Evolutionary conservation across 2,329 filamentous ascomycete genomes (phyloP).

Genomic region (Aspergillus neoniger): DNA sequence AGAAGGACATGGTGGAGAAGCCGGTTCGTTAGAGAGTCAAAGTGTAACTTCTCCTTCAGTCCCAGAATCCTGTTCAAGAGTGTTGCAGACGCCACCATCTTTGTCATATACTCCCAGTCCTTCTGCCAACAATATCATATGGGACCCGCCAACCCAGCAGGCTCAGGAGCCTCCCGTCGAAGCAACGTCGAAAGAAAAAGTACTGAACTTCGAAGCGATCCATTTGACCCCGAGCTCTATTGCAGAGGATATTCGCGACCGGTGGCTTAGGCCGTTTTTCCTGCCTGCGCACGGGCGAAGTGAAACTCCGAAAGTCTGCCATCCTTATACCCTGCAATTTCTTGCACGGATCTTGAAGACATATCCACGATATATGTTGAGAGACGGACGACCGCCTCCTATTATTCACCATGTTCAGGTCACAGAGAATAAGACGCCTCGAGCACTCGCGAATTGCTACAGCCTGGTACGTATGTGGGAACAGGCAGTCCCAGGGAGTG

Average conservation of each 20-base stretch:
- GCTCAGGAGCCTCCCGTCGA: too few species aligned
- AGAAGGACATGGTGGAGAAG: too few species aligned
- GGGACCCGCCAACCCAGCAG: too few species aligned
- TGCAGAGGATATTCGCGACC: conserved; percentile 27
- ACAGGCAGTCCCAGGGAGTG: conserved; percentile 29
- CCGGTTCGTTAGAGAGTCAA: too few species aligned
- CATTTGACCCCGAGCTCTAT: too few species aligned
- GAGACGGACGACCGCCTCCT: conserved; percentile 21
- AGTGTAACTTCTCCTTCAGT: too few species aligned
- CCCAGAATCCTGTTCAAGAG: too few species aligned
- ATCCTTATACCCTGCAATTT: conserved; percentile 27
- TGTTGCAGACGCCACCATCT: too few species aligned
- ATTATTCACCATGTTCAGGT: conserved; percentile 31
- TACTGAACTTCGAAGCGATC: too few species aligned
- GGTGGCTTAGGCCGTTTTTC: conserved; percentile 31
- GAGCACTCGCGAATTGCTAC: conserved; percentile 28
- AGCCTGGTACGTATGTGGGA: conserved; percentile 32
- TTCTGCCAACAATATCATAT: too few species aligned
- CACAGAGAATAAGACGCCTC: conserved; percentile 7
- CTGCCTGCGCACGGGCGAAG: conserved; percentile 18
- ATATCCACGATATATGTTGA: conserved; percentile 26
- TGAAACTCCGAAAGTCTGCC: conserved; percentile 25
- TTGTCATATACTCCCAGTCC: too few species aligned
- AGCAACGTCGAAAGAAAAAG: too few species aligned
- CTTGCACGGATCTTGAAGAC: conserved; percentile 27